Percentiles rank a stretch among this genome's conserved stretches.
These are phyloP conservation scores for Kluyveromyces dobzhanskii DNA, from an alignment of 805 yeast genomes.

Conservation along the genomic window DNA sequence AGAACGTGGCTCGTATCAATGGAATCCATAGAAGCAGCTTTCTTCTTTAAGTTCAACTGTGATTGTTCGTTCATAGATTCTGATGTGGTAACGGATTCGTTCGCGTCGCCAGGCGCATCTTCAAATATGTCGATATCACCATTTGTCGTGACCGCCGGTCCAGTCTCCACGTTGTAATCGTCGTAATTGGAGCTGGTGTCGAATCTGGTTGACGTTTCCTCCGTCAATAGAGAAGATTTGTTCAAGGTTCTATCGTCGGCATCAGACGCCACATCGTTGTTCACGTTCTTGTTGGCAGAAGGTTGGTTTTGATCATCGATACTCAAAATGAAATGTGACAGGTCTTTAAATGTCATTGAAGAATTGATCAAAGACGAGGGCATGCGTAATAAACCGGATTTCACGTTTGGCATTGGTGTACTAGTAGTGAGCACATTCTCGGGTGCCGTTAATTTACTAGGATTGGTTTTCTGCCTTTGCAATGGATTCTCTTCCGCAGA, in stretches of 20 bases:
- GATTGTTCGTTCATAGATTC: conserved; percentile 17
- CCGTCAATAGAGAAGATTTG: too few species aligned
- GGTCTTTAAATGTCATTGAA: conserved; percentile 23
- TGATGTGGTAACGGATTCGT: conserved; percentile 17
- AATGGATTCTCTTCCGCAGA: background rate
- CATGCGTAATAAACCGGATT: conserved; percentile 11
- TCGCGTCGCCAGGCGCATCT: conserved; percentile 23
- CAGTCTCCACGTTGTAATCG: background rate
- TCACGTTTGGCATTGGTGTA: conserved; percentile 2
- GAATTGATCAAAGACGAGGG: conserved; percentile 21
- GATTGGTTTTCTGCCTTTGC: conserved; percentile 1
- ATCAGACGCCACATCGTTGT: too few species aligned
- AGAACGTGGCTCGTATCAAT: conserved; percentile 23
- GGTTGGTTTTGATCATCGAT: background rate
- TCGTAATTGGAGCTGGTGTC: conserved; percentile 4
- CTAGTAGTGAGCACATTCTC: conserved; percentile 1
- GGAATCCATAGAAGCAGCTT: conserved; percentile 28
- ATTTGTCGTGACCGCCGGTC: conserved; percentile 5
- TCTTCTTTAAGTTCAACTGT: conserved; percentile 19
- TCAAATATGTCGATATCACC: conserved; percentile 23
- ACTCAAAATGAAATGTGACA: conserved; percentile 12
- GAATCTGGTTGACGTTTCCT: background rate
- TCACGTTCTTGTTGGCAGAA: too few species aligned
- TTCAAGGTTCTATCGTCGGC: too few species aligned
- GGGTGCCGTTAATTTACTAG: background rate